phyloP scores from a whole-genome alignment of 2,329 filamentous ascomycete genomes.

The Penicillium sp. region DNA sequence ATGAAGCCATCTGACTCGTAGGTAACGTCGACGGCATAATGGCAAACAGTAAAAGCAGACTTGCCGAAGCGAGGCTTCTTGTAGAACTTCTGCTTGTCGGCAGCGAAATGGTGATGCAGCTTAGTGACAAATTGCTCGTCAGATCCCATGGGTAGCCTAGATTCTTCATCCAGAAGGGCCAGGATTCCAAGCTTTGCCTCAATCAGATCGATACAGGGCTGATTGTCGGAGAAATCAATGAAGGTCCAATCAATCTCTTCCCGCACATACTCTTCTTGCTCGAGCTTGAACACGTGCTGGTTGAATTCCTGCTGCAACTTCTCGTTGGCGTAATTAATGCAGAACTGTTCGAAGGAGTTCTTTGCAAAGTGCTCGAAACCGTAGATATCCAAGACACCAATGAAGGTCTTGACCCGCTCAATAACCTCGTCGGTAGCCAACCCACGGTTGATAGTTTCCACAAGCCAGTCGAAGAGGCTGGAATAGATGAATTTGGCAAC shows the following conservation, averaged over 20 bases:
- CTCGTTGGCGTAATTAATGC: constrained; percentile 99
- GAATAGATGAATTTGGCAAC: constrained; percentile 99
- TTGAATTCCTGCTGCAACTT: constrained; percentile 99
- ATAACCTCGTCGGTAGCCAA: constrained; percentile 88
- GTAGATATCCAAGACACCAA: constrained; percentile 98
- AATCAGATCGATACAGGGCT: constrained; percentile 97
- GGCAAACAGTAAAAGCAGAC: constrained; percentile 95
- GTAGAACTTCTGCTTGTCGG: constrained; percentile 93
- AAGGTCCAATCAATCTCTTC: constrained; percentile 99
- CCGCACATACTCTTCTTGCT: constrained; percentile 95
- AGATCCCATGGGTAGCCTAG: constrained; percentile 91
- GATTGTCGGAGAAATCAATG: constrained; percentile 98
- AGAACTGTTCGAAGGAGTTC: constrained; percentile 99
- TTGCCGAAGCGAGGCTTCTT: constrained; percentile 99
- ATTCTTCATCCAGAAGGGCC: constrained; percentile 93
- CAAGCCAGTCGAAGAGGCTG: constrained; percentile 96
- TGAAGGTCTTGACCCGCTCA: constrained; percentile 82
- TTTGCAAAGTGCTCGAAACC: constrained; percentile 99
- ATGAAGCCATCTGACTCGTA: constrained; percentile 99
- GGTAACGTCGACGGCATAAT: constrained; percentile 96
- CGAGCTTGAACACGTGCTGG: constrained; percentile 97
- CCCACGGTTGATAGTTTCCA: constrained; percentile 93
- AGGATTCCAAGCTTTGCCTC: constrained; percentile 95
- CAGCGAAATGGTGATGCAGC: constrained; percentile 88
- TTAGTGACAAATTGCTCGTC: constrained; percentile 97